Conservation (phyloP, 805 yeast genomes). For the Ogataea pignaliae region DNA sequence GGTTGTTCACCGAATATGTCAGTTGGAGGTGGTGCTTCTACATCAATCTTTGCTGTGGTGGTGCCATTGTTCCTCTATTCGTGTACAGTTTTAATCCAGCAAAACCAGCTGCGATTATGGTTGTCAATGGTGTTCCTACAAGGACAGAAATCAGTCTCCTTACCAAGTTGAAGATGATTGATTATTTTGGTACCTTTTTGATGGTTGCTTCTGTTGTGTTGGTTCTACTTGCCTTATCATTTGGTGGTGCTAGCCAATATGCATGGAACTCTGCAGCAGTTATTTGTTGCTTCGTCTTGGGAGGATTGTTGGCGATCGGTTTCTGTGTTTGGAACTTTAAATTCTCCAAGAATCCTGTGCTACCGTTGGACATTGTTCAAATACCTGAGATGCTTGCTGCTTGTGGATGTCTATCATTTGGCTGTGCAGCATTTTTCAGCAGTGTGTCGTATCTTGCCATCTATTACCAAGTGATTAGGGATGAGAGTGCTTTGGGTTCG, state of each 20-base stretch:
- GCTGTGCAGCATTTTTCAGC: conserved; percentile 38
- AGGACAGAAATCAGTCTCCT: no score
- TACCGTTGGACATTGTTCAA: conserved; percentile 35
- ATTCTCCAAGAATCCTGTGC: conserved; percentile 41
- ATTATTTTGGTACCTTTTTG: conserved; percentile 44
- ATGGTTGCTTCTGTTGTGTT: conserved; percentile 41
- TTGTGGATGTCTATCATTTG: conserved; percentile 32
- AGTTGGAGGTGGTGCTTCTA: conserved; percentile 79
- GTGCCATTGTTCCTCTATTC: conserved; percentile 37
- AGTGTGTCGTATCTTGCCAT: conserved; percentile 33
- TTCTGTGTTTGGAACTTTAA: conserved; percentile 39
- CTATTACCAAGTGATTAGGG: conserved; percentile 46
- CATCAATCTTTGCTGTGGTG: conserved; percentile 63
- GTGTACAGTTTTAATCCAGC: conserved; percentile 44
- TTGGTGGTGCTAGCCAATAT: conserved; percentile 45
- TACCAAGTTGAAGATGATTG: conserved; percentile 39
- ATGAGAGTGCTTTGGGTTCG: conserved; percentile 37
- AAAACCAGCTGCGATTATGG: conserved; percentile 34
- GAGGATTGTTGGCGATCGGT: conserved; percentile 33
- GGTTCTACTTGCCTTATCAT: conserved; percentile 46
- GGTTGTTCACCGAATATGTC: conserved; percentile 50
- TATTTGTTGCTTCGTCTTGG: conserved; percentile 43
- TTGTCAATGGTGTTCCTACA: background rate
- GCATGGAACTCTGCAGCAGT: conserved; percentile 56
- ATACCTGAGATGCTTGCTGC: conserved; percentile 35